These are phyloP conservation scores for Lizonia empirigonia DNA, from an alignment of 2,329 filamentous ascomycete species.

Conservation along the genomic window DNA sequence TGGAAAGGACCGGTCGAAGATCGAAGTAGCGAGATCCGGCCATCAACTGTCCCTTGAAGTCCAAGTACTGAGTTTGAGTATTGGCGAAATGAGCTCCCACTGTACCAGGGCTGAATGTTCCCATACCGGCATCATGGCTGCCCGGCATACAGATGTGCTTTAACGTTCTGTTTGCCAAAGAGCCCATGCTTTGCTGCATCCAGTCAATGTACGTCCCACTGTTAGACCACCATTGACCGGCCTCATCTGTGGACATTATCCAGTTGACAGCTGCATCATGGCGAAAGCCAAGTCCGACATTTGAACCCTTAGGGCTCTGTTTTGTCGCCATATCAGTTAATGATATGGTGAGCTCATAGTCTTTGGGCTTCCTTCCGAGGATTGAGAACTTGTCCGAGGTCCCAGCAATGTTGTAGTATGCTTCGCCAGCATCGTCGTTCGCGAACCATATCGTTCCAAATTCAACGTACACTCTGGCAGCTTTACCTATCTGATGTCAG, in stretches of 20 bases:
- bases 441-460: constrained; percentile 37
- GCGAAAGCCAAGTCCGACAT: constrained; percentile 44
- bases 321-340: constrained; percentile 38
- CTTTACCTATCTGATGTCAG: constrained; percentile 24
- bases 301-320: constrained; percentile 41
- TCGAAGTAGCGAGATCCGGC: constrained; percentile 57
- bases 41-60: constrained; percentile 54
- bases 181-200: constrained; percentile 50
- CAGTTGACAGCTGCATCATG: constrained; percentile 47
- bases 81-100: constrained; percentile 50
- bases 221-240: constrained; percentile 45
- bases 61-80: constrained; percentile 54
- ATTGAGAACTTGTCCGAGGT: constrained; percentile 41
- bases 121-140: constrained; percentile 59
- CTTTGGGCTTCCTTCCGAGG: constrained; percentile 37
- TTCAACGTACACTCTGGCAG: constrained; percentile 41
- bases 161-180: constrained; percentile 49
- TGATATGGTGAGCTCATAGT: constrained; percentile 41
- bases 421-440: constrained; percentile 44
- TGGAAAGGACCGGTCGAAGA: constrained; percentile 51
- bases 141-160: constrained; percentile 57
- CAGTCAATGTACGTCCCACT: constrained; percentile 45
- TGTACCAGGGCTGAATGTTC: constrained; percentile 48
- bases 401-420: constrained; percentile 40
- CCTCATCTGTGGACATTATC: constrained; percentile 46